Percentiles rank a stretch among this genome's conserved stretches.
These are phyloP conservation scores for Verticillium dahliae DNA, from an alignment of 2,329 filamentous ascomycete genomes.

Conservation along the genomic window DNA sequence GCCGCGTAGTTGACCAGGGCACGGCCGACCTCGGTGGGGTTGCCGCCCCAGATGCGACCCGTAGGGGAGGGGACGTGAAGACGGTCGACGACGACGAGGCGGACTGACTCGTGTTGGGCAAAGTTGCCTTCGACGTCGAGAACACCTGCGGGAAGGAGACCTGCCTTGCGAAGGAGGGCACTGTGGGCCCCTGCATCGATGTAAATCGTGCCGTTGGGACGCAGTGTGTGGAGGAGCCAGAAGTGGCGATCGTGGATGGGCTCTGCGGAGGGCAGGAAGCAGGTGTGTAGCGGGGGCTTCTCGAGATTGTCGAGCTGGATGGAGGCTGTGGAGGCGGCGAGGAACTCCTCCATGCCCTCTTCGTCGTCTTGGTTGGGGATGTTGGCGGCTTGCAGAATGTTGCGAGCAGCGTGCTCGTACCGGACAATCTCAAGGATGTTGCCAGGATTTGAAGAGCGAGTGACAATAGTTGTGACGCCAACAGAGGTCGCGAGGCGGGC, in stretches of 20 bases:
- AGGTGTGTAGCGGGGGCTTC: constrained; percentile 72
- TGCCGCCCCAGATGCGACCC: constrained; percentile 41
- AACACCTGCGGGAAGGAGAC: constrained; percentile 84
- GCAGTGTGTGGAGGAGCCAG: constrained; percentile 91
- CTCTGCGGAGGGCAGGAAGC: constrained; percentile 77
- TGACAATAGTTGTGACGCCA: constrained; percentile 93
- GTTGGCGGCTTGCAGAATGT: constrained; percentile 18
- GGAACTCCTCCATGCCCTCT: constrained; percentile 19
- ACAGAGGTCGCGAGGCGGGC: constrained; percentile 88
- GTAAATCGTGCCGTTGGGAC: constrained; percentile 83
- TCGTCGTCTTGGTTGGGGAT: constrained; percentile 9
- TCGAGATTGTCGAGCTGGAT: constrained; percentile 26
- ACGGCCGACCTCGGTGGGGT: constrained; percentile 69
- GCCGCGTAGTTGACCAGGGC: constrained; percentile 92
- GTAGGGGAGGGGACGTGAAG: constrained; percentile 26
- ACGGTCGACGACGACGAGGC: constrained; percentile 71
- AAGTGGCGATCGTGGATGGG: constrained; percentile 93
- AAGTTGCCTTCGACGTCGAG: constrained; percentile 85
- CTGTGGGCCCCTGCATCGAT: constrained; percentile 85
- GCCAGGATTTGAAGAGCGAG: constrained; percentile 83
- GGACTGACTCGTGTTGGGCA: constrained; percentile 86
- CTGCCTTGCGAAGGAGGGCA: constrained; percentile 76
- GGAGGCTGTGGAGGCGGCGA: constrained; percentile 36
- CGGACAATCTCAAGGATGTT: constrained; percentile 84
- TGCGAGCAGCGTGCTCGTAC: constrained; percentile 58